Base-by-base conservation (phyloP, 2,329 filamentous ascomycete species). In the Aspergillus sp. region DNA sequence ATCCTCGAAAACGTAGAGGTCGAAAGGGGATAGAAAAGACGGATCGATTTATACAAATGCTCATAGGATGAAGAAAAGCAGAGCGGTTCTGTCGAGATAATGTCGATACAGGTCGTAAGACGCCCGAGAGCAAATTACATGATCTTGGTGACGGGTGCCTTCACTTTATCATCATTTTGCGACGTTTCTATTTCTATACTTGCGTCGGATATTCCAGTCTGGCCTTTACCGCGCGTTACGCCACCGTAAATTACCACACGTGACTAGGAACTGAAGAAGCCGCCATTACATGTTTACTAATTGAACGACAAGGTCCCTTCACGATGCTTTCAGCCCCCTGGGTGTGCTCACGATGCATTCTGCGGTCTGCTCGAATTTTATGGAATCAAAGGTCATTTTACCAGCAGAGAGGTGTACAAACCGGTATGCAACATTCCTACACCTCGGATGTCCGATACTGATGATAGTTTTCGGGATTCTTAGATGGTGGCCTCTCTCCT, bases 261-360 rank as follows among this genome's bases (percentile, higher is more conserved):
- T 58, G 55, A 61, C 19, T 17, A n/a, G 7, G 15, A 19, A n/a
- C 6, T 21, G n/a, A 33, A 21, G 50, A n/a, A 25, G 23, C 23
- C 11, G 33, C n/a, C 25, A 19, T 11, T 31, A 8, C 17, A 21
- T 17, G n/a, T 11, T 43, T 9, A 19, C 15, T 21, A 8, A 27
- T 11, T 21, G 15, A 31, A 37, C 12, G 43, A n/a, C 43, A 21
- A 43, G 9, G 17, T 43, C 12, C 19, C 15, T 6, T 52, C 66
- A 70, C 63, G 59, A 81, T 81, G 79, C 66, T 74, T 52, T 66
- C 66, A 57, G 64, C 67, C 33, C 68, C 72, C 31, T 80, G 78
- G 77, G 70, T 78, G 70, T 83, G 80, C 67, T 75, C 77, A 68
- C 74, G 70, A 70, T 81, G 79, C 68, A 67, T 82, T 54, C 70